These are phyloP conservation scores for Rhodosporidiobolus sp. DNA, from an alignment of 768 basidiomycete species.

Conservation along the genomic window DNA sequence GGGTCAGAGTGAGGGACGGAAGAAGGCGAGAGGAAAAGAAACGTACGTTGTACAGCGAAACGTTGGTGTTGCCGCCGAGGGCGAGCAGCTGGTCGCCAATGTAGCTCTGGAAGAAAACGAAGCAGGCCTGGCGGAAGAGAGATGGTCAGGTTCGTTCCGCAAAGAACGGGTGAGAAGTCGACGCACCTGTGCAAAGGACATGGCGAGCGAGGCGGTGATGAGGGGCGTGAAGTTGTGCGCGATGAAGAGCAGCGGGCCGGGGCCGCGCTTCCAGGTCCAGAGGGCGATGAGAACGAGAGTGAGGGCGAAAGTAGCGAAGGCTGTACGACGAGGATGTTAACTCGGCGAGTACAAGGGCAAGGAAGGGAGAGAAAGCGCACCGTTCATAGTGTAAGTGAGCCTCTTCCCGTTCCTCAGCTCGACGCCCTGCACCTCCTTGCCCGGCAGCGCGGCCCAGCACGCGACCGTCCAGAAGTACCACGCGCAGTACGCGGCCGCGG, in stretches of 20 bases:
- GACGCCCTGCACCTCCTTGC: slow-evolving; percentile 67
- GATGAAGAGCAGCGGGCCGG: slow-evolving; percentile 76
- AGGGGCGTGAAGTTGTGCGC: slow-evolving; percentile 92
- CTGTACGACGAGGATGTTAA: slow-evolving; percentile 51
- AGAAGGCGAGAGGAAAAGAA: not conserved
- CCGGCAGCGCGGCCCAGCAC: slow-evolving; percentile 75
- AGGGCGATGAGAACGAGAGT: slow-evolving; percentile 71
- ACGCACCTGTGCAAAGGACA: slow-evolving; percentile 64
- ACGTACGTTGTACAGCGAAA: slow-evolving; percentile 86
- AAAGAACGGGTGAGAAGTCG: no score
- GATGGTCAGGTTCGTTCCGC: no score
- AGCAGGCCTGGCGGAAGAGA: slow-evolving; percentile 52
- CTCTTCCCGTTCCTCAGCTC: slow-evolving; percentile 69
- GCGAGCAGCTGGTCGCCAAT: slow-evolving; percentile 61
- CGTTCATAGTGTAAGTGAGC: slow-evolving; percentile 84
- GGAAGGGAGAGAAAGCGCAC: slow-evolving; percentile 52
- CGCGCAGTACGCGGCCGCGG: slow-evolving; percentile 67
- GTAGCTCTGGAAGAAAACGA: slow-evolving; percentile 67
- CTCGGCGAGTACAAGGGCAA: not conserved
- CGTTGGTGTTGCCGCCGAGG: slow-evolving; percentile 84
- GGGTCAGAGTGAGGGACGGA: slow-evolving; percentile 5
- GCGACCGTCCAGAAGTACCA: slow-evolving; percentile 89
- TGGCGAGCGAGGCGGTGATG: slow-evolving; percentile 72
- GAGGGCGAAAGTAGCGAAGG: slow-evolving; percentile 80
- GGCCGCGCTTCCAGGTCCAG: slow-evolving; percentile 68